Percentiles rank a stretch among this genome's conserved stretches.
phyloP scores from a whole-genome alignment of 2,329 filamentous ascomycete genomes.

The Oidium heveae region DNA sequence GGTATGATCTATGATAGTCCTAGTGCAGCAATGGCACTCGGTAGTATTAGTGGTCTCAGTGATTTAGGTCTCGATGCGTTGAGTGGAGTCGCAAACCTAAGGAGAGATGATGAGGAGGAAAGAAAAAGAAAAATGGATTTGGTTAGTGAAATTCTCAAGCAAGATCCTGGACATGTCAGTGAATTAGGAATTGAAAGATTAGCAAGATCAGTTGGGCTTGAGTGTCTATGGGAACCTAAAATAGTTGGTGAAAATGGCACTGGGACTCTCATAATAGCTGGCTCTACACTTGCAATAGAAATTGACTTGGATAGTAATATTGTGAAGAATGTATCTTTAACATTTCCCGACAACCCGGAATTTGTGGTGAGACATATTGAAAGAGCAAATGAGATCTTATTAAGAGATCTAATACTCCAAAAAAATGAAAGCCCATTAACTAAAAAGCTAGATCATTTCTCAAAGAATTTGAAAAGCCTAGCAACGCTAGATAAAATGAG shows the following conservation, averaged over 20 bases:
- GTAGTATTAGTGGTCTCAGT: conserved; percentile 20
- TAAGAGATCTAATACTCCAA: conserved; percentile 33
- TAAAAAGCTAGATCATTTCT: conserved; percentile 44
- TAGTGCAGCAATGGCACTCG: conserved; percentile 34
- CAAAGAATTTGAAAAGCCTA: conserved; percentile 43
- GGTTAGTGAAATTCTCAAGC: conserved; percentile 13
- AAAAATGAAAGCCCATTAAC: conserved; percentile 38
- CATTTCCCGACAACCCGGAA: conserved; percentile 32
- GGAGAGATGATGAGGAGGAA: conserved; percentile 23
- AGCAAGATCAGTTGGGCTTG: conserved; percentile 39
- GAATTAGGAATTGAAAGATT: conserved; percentile 51
- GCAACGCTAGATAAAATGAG: conserved; percentile 48
- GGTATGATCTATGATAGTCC: conserved; percentile 33
- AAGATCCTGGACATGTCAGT: conserved; percentile 36
- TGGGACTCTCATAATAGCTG: conserved; percentile 33
- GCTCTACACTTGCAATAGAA: conserved; percentile 32
- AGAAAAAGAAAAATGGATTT: conserved; percentile 18
- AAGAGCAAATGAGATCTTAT: conserved; percentile 38
- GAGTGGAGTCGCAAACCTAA: conserved; percentile 2
- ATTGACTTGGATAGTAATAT: conserved; percentile 35
- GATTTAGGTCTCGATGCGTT: conserved; percentile 13
- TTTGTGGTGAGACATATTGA: conserved; percentile 33
- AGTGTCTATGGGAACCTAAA: conserved; percentile 32
- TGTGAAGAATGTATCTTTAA: conserved; percentile 34
- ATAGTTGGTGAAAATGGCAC: conserved; percentile 22